Evolutionary conservation across 345 rosid genomes (phyloP).

Genomic region (Syzygium grande): DNA sequence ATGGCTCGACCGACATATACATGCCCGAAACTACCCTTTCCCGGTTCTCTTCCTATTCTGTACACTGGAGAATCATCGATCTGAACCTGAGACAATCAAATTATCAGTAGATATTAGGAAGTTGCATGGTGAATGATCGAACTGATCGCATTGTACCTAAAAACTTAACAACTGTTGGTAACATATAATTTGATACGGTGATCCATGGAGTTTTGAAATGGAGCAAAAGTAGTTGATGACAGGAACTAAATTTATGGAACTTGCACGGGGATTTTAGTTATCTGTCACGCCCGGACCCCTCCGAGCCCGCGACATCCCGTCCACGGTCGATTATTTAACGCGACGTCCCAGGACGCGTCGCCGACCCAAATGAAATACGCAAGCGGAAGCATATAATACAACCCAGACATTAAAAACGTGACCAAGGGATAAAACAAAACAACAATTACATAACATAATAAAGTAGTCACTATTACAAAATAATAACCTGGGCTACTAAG

Average conservation of each 20-base stretch:
- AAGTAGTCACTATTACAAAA: too few species aligned
- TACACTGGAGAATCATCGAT: conserved; percentile 42
- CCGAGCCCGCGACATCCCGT: too few species aligned
- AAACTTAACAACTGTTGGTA: not conserved
- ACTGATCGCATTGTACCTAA: not conserved
- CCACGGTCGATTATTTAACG: too few species aligned
- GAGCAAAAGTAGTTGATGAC: not conserved
- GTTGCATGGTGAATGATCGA: not conserved
- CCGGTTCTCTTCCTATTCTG: conserved; percentile 41
- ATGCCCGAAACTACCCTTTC: conserved; percentile 63
- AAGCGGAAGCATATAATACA: too few species aligned
- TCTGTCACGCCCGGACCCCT: too few species aligned
- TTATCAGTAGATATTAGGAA: not conserved
- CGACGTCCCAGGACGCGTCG: too few species aligned
- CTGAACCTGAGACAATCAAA: conserved; percentile 27
- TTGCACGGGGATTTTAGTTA: not conserved
- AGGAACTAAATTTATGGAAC: not conserved
- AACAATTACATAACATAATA: too few species aligned
- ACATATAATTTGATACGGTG: not conserved
- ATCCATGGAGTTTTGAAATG: not conserved
- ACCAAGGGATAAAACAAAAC: too few species aligned
- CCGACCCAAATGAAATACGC: too few species aligned
- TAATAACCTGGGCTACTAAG: too few species aligned
- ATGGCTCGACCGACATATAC: conserved; percentile 49
- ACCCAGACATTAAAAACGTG: too few species aligned